Evolutionary conservation across 2,329 filamentous ascomycete species (phyloP), one percentile per base, ranked within the genome.

Genomic region (Pseudogymnoascus sp.): DNA sequence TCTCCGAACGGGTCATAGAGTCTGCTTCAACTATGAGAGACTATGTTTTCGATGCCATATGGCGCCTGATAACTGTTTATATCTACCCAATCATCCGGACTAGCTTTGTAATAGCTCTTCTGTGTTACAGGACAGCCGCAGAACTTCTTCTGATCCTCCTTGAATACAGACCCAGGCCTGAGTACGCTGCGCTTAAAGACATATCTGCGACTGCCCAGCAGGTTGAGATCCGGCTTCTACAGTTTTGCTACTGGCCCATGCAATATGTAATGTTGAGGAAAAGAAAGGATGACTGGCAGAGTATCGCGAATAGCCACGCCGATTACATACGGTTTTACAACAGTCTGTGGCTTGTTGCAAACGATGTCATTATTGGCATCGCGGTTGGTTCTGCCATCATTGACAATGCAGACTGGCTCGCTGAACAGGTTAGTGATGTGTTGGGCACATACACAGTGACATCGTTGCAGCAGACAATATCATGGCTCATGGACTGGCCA

Each of bases 241-340:
- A 99, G 73, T 97, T 97, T 72, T 97, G 93, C 75, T 99, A 99
- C 74, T 97, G 93, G 92, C 95, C 94, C 2, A 91, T 96, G 75
- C 93, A 99, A 74, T 97, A 97, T 72, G 82, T 93, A 45, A 97
- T 92, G 14, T 76, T 99, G 55, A 88, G 92, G n/a, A 87, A 90
- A 71, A 83, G 92, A 39, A 95, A 96, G 72, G 86, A 88, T 66
- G 91, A 96, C 69, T 97, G 94, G 93, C 90, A 92, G 63, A 97
- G 93, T 73, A 89, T 97, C 62, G 97, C 92, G 0, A 94, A 89
- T 58, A 96, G 89, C 69, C 93, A 99, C 74, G 91, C 93, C 0
- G 94, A 99, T 74, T 99, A 99, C 74, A 99, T 99, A 67, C 89
- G 94, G 14, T 99, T 99, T 76, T 99, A 97, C 78, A 99, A 99